These are phyloP conservation scores for Eucalyptus sideroxylon DNA, from an alignment of 345 rosid species.

Conservation along the genomic window DNA sequence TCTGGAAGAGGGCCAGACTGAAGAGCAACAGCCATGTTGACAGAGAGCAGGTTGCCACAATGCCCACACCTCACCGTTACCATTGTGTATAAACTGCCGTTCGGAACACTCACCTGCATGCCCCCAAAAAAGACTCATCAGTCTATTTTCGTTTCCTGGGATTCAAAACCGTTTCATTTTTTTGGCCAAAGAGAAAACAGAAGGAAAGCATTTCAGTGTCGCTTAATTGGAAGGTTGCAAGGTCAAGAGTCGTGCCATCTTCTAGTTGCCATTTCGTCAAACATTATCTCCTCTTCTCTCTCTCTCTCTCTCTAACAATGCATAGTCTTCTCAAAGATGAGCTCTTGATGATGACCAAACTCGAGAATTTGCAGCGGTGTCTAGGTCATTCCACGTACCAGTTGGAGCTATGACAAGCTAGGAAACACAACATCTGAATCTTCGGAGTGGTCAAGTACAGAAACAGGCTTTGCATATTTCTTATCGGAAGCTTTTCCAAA, in stretches of 20 bases:
- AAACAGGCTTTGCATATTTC: neutral
- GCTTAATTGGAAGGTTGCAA: neutral
- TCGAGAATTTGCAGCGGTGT: neutral
- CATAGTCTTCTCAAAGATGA: neutral
- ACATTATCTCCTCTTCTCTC: neutral
- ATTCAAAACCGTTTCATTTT: neutral
- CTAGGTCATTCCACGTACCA: neutral
- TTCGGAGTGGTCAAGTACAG: neutral
- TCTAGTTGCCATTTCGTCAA: neutral
- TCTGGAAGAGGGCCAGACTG: slow-evolving; percentile 48
- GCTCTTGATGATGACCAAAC: neutral
- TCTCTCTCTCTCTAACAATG: neutral
- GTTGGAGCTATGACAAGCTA: neutral
- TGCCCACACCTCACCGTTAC: slow-evolving; percentile 98
- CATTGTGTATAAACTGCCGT: slow-evolving; percentile 45
- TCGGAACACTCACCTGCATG: slow-evolving; percentile 78
- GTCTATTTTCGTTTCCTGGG: neutral
- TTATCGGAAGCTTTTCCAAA: neutral
- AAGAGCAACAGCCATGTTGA: slow-evolving; percentile 64
- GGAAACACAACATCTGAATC: neutral
- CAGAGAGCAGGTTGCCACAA: slow-evolving; percentile 78
- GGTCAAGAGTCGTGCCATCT: neutral
- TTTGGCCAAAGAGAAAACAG: neutral
- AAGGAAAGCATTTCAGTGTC: neutral
- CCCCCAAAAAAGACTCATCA: neutral